These are phyloP conservation scores for Dendrobium huoshanense DNA, from an alignment of 106 monocot species.

Conservation along the genomic window DNA sequence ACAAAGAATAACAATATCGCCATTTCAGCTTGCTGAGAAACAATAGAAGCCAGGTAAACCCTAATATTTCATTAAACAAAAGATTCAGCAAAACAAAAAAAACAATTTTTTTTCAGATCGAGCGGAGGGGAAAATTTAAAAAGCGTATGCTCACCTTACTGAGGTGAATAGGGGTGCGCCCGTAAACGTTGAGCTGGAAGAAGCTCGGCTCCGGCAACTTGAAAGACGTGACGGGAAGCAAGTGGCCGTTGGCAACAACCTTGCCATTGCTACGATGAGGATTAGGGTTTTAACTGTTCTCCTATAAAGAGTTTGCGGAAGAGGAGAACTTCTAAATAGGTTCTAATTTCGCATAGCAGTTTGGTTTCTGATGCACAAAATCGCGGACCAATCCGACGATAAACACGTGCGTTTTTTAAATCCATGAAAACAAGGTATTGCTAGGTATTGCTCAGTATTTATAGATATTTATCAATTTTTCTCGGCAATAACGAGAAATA, in stretches of 20 bases:
- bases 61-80: background rate
- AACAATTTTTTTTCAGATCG: background rate
- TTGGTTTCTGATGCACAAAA: too few species aligned
- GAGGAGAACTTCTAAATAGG: too few species aligned
- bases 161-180: background rate
- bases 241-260: background rate
- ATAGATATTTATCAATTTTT: too few species aligned
- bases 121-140: background rate
- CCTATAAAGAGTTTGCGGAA: background rate
- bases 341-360: too few species aligned
- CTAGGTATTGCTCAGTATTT: too few species aligned
- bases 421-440: too few species aligned
- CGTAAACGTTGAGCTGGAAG: background rate
- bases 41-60: background rate
- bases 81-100: background rate
- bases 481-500: too few species aligned
- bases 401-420: too few species aligned
- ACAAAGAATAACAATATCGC: background rate
- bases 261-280: slow-evolving; percentile 4
- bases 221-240: background rate
- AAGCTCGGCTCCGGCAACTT: background rate
- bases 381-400: too few species aligned
- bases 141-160: background rate
- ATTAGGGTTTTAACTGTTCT: background rate
- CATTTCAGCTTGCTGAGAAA: background rate